A percentile compares a stretch with the other conserved stretches of the same genome.
These are phyloP conservation scores for Chenopodium quinoa DNA, from an alignment of 148 eudicot species.

Conservation along the genomic window DNA sequence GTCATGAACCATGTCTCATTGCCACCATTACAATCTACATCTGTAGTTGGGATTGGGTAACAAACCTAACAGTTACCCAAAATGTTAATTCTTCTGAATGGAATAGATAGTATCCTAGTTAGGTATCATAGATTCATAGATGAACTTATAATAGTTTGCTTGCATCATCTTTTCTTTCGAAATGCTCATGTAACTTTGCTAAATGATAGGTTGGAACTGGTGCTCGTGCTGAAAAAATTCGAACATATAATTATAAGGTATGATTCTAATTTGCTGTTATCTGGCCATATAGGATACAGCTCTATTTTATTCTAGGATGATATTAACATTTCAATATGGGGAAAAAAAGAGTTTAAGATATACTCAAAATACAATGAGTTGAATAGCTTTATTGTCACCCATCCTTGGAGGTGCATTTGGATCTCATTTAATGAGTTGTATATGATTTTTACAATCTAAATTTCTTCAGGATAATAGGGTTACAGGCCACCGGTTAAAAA, in stretches of 20 bases:
- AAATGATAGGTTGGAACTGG: conserved; percentile 92
- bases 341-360: neutral
- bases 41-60: conserved; percentile 3
- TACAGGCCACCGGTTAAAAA: conserved; percentile 89
- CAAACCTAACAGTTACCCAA: neutral
- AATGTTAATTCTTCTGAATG: neutral
- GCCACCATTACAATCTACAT: neutral
- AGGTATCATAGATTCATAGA: neutral
- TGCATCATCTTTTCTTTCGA: neutral
- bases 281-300: conserved; percentile 1
- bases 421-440: conserved; percentile 1
- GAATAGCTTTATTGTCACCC: neutral
- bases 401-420: neutral
- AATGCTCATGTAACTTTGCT: conserved; percentile 18
- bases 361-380: neutral
- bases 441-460: neutral
- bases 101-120: neutral
- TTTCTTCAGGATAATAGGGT: conserved; percentile 82
- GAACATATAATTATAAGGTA: conserved; percentile 96
- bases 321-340: neutral
- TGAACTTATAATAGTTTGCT: neutral
- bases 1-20: neutral
- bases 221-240: conserved; percentile 91
- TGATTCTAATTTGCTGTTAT: conserved; percentile 11
- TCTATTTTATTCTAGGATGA: conserved; percentile 1